Conservation (phyloP, 805 yeast genomes). For the Suhomyces sp. region DNA sequence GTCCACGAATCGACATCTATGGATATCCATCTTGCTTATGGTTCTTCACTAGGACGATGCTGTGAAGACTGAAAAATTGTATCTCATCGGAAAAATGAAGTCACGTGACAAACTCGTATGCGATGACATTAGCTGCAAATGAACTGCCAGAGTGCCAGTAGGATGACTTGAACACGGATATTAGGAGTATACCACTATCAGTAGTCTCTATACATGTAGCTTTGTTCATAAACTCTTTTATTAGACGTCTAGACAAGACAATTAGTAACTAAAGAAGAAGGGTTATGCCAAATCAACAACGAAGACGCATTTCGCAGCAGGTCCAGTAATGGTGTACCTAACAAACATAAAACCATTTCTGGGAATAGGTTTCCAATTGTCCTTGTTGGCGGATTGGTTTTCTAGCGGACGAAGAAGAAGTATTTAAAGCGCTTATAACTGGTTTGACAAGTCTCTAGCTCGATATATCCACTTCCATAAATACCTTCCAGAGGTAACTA, state of each 20-base stretch:
- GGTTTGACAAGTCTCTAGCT: not conserved
- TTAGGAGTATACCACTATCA: not conserved
- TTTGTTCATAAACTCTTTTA: not conserved
- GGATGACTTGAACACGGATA: too few species aligned
- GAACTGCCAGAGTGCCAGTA: not conserved
- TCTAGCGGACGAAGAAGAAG: conserved; percentile 3
- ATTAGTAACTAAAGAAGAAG: not conserved
- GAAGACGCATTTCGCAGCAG: not conserved
- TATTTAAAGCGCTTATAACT: conserved; percentile 3
- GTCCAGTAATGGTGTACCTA: conserved; percentile 3
- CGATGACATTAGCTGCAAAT: not conserved
- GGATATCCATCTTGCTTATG: conserved; percentile 58
- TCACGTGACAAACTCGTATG: conserved; percentile 1
- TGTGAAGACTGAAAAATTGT: conserved; percentile 6
- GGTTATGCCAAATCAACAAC: not conserved
- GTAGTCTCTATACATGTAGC: not conserved
- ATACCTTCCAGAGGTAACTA: not conserved
- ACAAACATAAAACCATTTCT: not conserved
- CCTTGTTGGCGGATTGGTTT: conserved; percentile 5
- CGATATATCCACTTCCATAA: not conserved
- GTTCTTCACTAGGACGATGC: not conserved
- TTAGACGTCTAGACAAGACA: not conserved
- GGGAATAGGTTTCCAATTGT: not conserved
- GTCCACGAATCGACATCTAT: conserved; percentile 90
- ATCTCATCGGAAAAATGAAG: conserved; percentile 7